phyloP scores from a whole-genome alignment of 2,329 filamentous ascomycete genomes.

The Epichloe sibirici region DNA sequence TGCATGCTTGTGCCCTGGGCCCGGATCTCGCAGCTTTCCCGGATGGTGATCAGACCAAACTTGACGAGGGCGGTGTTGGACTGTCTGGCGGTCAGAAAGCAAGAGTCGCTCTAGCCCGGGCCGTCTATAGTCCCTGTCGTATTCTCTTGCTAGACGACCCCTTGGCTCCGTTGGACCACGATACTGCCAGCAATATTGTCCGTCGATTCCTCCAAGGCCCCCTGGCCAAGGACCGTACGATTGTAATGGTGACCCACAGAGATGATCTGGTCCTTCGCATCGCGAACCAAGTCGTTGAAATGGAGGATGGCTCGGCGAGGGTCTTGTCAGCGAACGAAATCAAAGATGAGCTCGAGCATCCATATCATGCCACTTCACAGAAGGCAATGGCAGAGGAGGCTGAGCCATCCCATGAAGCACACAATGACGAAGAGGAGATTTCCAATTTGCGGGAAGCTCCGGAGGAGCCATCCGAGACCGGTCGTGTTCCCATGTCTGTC shows the following conservation, averaged over 20 bases:
- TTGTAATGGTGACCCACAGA: slow-evolving; percentile 69
- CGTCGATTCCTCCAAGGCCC: slow-evolving; percentile 46
- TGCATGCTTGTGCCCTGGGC: slow-evolving; percentile 47
- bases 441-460: slow-evolving; percentile 15
- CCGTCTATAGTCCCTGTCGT: slow-evolving; percentile 45
- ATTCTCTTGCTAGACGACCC: slow-evolving; percentile 51
- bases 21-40: slow-evolving; percentile 45
- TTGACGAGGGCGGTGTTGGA: slow-evolving; percentile 51
- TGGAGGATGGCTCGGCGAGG: slow-evolving; percentile 47
- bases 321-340: slow-evolving; percentile 35
- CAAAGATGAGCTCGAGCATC: slow-evolving; percentile 24
- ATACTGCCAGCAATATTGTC: slow-evolving; percentile 51
- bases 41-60: slow-evolving; percentile 43
- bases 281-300: slow-evolving; percentile 61
- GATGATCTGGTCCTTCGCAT: slow-evolving; percentile 67
- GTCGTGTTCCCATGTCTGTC: slow-evolving; percentile 61
- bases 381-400: slow-evolving; percentile 10
- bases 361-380: slow-evolving; percentile 19
- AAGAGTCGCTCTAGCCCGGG: slow-evolving; percentile 49
- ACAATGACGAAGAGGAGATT: slow-evolving; percentile 11
- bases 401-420: slow-evolving; percentile 19
- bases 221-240: slow-evolving; percentile 50
- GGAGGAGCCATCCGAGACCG: slow-evolving; percentile 33
- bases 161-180: slow-evolving; percentile 49
- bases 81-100: slow-evolving; percentile 53